A percentile compares a stretch with the other conserved stretches of the same genome.
phyloP scores from a whole-genome alignment of 768 basidiomycete genomes.

The Panaeolus papilionaceus region DNA sequence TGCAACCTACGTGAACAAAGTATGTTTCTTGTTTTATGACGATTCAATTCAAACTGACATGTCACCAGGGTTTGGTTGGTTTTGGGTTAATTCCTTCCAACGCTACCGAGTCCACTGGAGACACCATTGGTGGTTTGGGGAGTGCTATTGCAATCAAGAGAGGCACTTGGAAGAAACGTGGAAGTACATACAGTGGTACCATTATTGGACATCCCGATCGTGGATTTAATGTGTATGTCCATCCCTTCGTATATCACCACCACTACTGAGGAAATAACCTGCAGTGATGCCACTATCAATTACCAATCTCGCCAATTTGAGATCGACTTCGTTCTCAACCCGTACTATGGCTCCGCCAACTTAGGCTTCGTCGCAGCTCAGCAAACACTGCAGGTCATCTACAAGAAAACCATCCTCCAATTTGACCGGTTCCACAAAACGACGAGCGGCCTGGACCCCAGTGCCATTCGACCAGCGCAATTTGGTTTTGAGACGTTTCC shows the following conservation, averaged over 20 bases:
- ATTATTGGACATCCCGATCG: conserved; percentile 57
- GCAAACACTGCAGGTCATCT: conserved; percentile 54
- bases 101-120: conserved; percentile 51
- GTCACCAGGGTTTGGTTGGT: conserved; percentile 48
- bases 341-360: conserved; percentile 50
- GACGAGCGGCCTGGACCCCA: conserved; percentile 66
- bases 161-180: conserved; percentile 41
- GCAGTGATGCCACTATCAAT: conserved; percentile 57
- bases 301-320: conserved; percentile 64
- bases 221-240: conserved; percentile 31
- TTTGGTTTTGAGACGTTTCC: conserved; percentile 33
- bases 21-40: conserved; percentile 10
- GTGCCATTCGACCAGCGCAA: conserved; percentile 47
- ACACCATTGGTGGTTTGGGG: conserved; percentile 59
- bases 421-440: conserved; percentile 50
- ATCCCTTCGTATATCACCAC: neutral
- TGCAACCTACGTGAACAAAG: conserved; percentile 49
- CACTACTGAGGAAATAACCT: neutral
- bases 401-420: conserved; percentile 54
- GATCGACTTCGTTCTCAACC: conserved; percentile 58
- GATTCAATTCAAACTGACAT: neutral
- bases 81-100: conserved; percentile 57
- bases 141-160: conserved; percentile 56
- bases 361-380: conserved; percentile 54
- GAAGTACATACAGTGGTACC: conserved; percentile 49